Percentiles rank a stretch among this genome's conserved stretches.
Evolutionary conservation across 2,329 filamentous ascomycete genomes (phyloP).

Genomic region (Raffaelea albimanens): DNA sequence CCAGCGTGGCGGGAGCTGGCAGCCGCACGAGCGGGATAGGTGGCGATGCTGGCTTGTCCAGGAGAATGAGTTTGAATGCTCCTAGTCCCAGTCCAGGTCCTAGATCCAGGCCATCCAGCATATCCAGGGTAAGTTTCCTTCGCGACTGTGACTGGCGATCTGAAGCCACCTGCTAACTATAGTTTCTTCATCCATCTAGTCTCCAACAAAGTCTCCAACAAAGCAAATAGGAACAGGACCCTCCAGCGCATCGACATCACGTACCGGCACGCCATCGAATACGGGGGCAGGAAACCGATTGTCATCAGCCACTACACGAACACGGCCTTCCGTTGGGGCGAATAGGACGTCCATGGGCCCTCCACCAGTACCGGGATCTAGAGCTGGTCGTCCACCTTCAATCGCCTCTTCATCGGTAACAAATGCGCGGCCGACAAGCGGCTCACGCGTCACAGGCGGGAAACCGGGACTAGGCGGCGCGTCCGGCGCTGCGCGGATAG

Average conservation of each 20-base stretch:
- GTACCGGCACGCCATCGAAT: slow-evolving; percentile 57
- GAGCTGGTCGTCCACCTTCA: slow-evolving; percentile 34
- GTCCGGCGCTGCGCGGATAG: slow-evolving; percentile 15
- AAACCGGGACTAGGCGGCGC: slow-evolving; percentile 21
- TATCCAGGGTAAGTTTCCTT: slow-evolving; percentile 39
- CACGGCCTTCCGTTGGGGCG: slow-evolving; percentile 44
- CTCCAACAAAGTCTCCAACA: slow-evolving; percentile 69
- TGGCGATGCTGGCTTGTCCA: slow-evolving; percentile 44
- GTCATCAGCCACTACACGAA: slow-evolving; percentile 1
- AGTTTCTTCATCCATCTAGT: slow-evolving; percentile 40
- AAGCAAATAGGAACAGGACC: slow-evolving; percentile 54
- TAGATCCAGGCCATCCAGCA: slow-evolving; percentile 47
- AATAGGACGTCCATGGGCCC: slow-evolving; percentile 60
- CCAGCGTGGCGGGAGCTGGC: slow-evolving; percentile 37
- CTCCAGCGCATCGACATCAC: slow-evolving; percentile 49
- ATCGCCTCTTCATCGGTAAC: slow-evolving; percentile 25
- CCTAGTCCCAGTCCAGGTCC: slow-evolving; percentile 63
- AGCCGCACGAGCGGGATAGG: slow-evolving; percentile 25
- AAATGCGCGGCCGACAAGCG: slow-evolving; percentile 8
- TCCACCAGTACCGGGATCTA: slow-evolving; percentile 39
- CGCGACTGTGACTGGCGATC: background rate
- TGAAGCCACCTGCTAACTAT: too few relatives aligned
- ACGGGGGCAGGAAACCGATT: slow-evolving; percentile 27
- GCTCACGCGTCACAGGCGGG: background rate
- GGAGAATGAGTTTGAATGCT: slow-evolving; percentile 60